Evolutionary conservation across 441 rosid genomes (phyloP), one percentile per base, ranked within the genome.

Genomic region (Gossypium trilobum): DNA sequence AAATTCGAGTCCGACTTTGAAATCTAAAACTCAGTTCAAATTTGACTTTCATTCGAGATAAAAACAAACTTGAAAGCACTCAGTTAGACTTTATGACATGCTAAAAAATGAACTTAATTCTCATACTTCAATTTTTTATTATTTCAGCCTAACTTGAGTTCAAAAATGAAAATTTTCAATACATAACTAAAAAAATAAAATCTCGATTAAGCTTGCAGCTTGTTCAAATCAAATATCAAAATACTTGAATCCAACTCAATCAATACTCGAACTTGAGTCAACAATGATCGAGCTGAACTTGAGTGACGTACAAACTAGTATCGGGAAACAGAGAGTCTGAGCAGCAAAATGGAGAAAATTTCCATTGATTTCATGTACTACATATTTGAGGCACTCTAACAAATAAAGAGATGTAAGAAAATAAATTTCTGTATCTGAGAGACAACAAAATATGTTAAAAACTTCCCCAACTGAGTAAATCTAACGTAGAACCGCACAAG

Each of bases 401-500:
- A 67, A 67, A 67, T 48, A 67, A 67, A 67, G 22, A 67, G 22
- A 25, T 48, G 22, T 48, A 67, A 67, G n/a, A 25, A 46, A 23
- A 25, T 14, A 67, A 46, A 36, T 67, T 65, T 73, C 72, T 51
- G 58, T 68, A 66, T 61, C 10, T 57, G 58, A 63, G 65, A 16
- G 42, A 51, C 22, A 17, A 76, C 39, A 75, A 23, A 50, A 58
- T 46, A 54, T 20, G 72, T 58, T 70, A 51, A 75, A 69, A 62
- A 42, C 17, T 36, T 16, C 2, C 71, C 71, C 19, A 25, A 48
- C 33, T 25, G 62, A n/a, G 62, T 67, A 14, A 19, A 76, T 78
- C 76, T 73, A 56, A 71, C 61, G 73, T 54, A 74, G 46, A 68
- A 61, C 19, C 55, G 25, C 68, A 61, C 52, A 77, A 70, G 63